Evolutionary conservation across 441 rosid genomes (phyloP).

Genomic region (Hura crepitans): DNA sequence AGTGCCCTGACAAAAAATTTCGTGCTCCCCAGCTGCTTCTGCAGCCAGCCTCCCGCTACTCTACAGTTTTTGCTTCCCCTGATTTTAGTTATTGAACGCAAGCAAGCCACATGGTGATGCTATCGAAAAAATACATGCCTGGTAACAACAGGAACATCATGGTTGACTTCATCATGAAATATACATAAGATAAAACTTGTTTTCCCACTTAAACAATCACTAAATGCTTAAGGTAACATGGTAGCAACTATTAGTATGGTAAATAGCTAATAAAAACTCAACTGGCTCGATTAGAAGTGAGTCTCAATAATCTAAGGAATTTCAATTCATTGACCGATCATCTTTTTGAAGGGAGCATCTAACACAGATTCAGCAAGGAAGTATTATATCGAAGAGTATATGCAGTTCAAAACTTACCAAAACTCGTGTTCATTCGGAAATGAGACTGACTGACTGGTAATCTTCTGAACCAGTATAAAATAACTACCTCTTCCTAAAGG

Average conservation of each 20-base stretch:
- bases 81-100: constrained; percentile 11
- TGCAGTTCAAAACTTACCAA: background rate
- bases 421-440: background rate
- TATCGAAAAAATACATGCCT: constrained; percentile 19
- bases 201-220: background rate
- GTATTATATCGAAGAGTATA: background rate
- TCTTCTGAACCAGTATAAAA: background rate
- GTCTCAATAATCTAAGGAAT: background rate
- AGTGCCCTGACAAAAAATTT: constrained; percentile 27
- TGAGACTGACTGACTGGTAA: background rate
- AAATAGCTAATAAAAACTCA: background rate
- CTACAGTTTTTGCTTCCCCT: constrained; percentile 46
- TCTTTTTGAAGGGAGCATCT: background rate
- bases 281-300: background rate
- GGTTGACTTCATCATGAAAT: background rate
- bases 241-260: background rate
- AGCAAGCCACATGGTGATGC: constrained; percentile 16
- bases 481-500: background rate
- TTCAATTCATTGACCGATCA: background rate
- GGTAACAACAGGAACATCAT: constrained; percentile 3
- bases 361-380: background rate
- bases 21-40: constrained; percentile 24
- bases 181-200: background rate
- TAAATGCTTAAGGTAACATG: background rate
- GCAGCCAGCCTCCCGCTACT: constrained; percentile 36